Evolutionary conservation across 768 basidiomycete genomes (phyloP), one percentile per base, ranked within the genome.

Genomic region (Chiua virens): DNA sequence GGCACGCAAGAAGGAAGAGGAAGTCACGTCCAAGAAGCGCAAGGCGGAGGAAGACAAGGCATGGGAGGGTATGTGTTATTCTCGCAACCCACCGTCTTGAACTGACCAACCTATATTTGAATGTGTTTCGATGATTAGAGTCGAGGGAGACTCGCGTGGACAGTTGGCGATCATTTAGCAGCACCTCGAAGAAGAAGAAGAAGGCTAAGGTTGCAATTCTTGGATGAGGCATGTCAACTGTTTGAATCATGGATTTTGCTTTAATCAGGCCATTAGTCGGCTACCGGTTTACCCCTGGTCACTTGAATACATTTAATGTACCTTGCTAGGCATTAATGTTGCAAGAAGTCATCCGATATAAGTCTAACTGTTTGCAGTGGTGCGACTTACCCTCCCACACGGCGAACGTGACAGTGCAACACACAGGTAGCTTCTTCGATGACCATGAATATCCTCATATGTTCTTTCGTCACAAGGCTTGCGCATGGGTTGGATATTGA

Each of bases 1-100:
- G 65, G 94, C 94, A n/a, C 79, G 86, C 61, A 90, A 87, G 77
- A 93, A 92, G 65, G 93, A 97, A 46, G 91, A 92, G 50, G 94
- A 94, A 58, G 77, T 87, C 11, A 71, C 76, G 21, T 62, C 82
- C 32, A 84, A 71, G 73, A 96, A 96, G 69, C 79, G 93, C 47
- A 96, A 96, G 71, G 87, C 79, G 2, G 92, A 95, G 59, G 90
- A 94, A 7, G 91, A 95, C 59, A 87, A 85, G 59, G 73, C 69
- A 22, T 97, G 93, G 93, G 93, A 96, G 77, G 91, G 92, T 92
- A 56, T 34, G 72, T 60, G 9, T 39, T 39, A 22, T 25, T 45
- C 8, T 27, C 5, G 4, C 14, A 20, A 4, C 37, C 25, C 41
- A 20, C 7, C 14, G 22, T 36, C 18, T 20, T 15, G n/a, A 41